Evolutionary conservation across 305 asterid species (phyloP).

Genomic region (Ajuga reptans): DNA sequence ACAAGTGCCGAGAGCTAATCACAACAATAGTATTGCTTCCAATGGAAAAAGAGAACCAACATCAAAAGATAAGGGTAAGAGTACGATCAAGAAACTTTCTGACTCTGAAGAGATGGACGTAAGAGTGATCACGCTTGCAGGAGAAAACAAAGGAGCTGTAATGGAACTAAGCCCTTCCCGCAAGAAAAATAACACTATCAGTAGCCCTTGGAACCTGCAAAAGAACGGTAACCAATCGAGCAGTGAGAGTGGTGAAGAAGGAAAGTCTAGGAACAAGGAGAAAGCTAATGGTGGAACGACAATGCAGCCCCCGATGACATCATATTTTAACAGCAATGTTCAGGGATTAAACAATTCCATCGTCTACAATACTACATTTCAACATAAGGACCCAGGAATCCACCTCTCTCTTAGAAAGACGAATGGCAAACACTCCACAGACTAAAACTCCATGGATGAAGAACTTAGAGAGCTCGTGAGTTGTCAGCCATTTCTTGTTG

Average conservation of each 20-base stretch:
- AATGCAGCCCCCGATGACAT: constrained; percentile 27
- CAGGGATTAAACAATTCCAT: constrained; percentile 81
- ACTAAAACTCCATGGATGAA: constrained; percentile 3
- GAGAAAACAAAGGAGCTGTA: constrained; percentile 73
- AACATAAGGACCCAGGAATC: constrained; percentile 61
- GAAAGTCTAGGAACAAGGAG: constrained; percentile 14
- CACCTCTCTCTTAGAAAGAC: constrained; percentile 43
- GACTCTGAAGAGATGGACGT: constrained; percentile 32
- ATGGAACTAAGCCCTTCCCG: constrained; percentile 48
- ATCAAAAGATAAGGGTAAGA: constrained; percentile 24
- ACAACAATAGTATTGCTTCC: not conserved
- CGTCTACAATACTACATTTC: constrained; percentile 28
- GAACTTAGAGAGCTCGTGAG: not conserved
- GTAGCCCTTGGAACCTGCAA: constrained; percentile 10
- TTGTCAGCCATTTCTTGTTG: not conserved
- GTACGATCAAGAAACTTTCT: constrained; percentile 25
- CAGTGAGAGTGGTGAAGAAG: constrained; percentile 27
- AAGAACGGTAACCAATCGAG: constrained; percentile 17
- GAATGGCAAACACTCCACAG: constrained; percentile 15
- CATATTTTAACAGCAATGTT: constrained; percentile 61
- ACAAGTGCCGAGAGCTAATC: constrained; percentile 22
- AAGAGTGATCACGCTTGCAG: constrained; percentile 59
- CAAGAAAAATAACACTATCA: constrained; percentile 19
- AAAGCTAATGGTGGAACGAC: constrained; percentile 15
- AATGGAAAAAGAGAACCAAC: constrained; percentile 26